phyloP scores from a whole-genome alignment of 75 land plant genomes.

The Isoetes taiwanensis region DNA sequence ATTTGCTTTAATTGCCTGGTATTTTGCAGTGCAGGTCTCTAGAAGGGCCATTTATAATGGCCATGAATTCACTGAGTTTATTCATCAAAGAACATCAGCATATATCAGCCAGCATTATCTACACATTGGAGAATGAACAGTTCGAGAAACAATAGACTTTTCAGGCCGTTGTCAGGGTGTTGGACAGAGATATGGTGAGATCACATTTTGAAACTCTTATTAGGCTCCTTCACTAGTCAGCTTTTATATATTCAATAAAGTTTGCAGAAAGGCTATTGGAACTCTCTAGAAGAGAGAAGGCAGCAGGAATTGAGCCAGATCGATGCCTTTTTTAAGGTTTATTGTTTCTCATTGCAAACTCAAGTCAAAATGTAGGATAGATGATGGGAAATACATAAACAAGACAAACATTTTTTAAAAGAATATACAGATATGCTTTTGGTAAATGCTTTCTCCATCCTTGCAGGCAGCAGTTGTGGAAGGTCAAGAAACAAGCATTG shows the following conservation, averaged over 20 bases:
- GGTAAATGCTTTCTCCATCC: neutral
- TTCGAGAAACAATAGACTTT: conserved; percentile 32
- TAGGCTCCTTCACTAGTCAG: too few species aligned
- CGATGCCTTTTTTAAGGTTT: conserved; percentile 13
- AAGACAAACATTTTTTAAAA: too few species aligned
- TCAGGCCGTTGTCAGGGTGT: conserved; percentile 13
- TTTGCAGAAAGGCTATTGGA: conserved; percentile 8
- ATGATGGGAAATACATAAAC: too few species aligned
- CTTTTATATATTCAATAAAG: too few species aligned
- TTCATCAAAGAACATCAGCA: conserved; percentile 34
- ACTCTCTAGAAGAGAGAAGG: conserved; percentile 10
- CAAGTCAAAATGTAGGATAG: too few species aligned
- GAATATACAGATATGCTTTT: too few species aligned
- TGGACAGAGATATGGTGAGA: neutral
- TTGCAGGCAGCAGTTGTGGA: conserved; percentile 33
- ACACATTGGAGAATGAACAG: conserved; percentile 34
- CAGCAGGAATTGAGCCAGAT: conserved; percentile 9
- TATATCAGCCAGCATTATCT: conserved; percentile 35
- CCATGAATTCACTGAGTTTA: conserved; percentile 32
- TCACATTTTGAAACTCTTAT: too few species aligned
- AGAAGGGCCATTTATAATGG: conserved; percentile 36
- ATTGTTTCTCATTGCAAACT: too few species aligned
- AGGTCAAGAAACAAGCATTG: conserved; percentile 39
- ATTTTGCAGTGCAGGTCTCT: too few species aligned
- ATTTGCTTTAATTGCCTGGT: too few species aligned